Conservation (phyloP, 768 basidiomycete genomes). For the Chalciporus chontae region DNA sequence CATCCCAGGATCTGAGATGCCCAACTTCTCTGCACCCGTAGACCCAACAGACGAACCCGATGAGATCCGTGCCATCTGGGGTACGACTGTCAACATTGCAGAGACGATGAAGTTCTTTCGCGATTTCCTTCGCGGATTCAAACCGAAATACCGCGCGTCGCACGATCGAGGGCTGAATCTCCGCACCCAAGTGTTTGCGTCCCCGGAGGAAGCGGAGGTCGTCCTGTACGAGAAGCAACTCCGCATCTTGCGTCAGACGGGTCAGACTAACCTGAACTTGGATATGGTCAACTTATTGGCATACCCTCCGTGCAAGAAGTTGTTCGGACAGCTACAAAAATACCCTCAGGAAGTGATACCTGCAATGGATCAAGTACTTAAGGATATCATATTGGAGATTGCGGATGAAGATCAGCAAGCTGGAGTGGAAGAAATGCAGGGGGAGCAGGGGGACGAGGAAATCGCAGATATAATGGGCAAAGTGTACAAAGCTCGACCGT, state of each 20-base stretch:
- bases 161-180: slow-evolving; percentile 65
- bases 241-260: slow-evolving; percentile 82
- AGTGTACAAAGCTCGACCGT: slow-evolving; percentile 92
- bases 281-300: slow-evolving; percentile 84
- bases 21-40: slow-evolving; percentile 56
- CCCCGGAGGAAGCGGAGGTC: slow-evolving; percentile 66
- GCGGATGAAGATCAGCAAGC: slow-evolving; percentile 77
- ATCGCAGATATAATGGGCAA: slow-evolving; percentile 83
- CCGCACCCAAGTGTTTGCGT: slow-evolving; percentile 44
- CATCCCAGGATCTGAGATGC: slow-evolving; percentile 54
- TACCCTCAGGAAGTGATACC: slow-evolving; percentile 98
- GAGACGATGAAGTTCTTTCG: slow-evolving; percentile 91
- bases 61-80: slow-evolving; percentile 93
- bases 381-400: slow-evolving; percentile 86
- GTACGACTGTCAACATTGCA: slow-evolving; percentile 89
- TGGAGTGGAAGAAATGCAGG: slow-evolving; percentile 72
- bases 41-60: slow-evolving; percentile 70
- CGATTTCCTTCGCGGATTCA: slow-evolving; percentile 89
- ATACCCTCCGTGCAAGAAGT: slow-evolving; percentile 80
- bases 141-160: slow-evolving; percentile 78
- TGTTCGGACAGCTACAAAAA: slow-evolving; percentile 80
- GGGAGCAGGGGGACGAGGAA: slow-evolving; percentile 74
- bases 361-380: slow-evolving; percentile 94
- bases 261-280: slow-evolving; percentile 90
- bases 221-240: slow-evolving; percentile 78